phyloP scores from a whole-genome alignment of 495 filamentous ascomycete species.

The Talaromyces nanjingensis region DNA sequence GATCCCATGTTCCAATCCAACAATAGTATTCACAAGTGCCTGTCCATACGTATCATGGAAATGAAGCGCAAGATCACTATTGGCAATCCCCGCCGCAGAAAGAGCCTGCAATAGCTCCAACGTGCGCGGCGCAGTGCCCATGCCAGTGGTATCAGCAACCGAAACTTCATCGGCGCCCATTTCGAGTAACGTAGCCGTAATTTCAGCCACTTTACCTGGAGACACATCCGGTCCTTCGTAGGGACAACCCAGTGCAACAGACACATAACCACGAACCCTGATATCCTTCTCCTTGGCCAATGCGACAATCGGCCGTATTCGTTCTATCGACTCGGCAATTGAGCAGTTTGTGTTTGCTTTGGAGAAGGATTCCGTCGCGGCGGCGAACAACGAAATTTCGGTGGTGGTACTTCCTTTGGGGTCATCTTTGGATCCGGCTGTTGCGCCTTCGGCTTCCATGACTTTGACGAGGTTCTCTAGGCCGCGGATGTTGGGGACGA shows the following conservation, averaged over 20 bases:
- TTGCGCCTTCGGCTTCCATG: conserved; percentile 32
- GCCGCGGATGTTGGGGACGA: conserved; percentile 83
- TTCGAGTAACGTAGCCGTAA: conserved; percentile 75
- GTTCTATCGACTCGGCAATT: conserved; percentile 71
- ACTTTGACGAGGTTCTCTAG: conserved; percentile 50
- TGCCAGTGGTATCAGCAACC: conserved; percentile 91
- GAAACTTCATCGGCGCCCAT: conserved; percentile 96
- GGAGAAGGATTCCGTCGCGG: conserved; percentile 88
- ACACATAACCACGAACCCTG: conserved; percentile 86
- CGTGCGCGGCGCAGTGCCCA: conserved; percentile 84
- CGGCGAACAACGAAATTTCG: conserved; percentile 87
- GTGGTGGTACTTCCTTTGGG: conserved; percentile 33
- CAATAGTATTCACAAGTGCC: conserved; percentile 82
- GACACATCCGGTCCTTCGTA: conserved; percentile 83
- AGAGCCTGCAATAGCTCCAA: conserved; percentile 63
- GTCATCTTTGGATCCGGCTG: conserved; percentile 32
- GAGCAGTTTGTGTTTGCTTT: conserved; percentile 87
- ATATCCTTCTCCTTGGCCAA: conserved; percentile 64
- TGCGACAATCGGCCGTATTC: conserved; percentile 68
- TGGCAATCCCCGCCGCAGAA: conserved; percentile 66
- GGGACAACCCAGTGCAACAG: conserved; percentile 88
- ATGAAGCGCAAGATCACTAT: conserved; percentile 80
- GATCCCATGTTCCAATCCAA: conserved; percentile 82
- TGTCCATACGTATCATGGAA: conserved; percentile 98
- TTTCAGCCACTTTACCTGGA: conserved; percentile 72